A percentile compares a stretch with the other conserved stretches of the same genome.
Conservation (phyloP, 495 filamentous ascomycete genomes). For the Staphylotrichum longicolle region DNA sequence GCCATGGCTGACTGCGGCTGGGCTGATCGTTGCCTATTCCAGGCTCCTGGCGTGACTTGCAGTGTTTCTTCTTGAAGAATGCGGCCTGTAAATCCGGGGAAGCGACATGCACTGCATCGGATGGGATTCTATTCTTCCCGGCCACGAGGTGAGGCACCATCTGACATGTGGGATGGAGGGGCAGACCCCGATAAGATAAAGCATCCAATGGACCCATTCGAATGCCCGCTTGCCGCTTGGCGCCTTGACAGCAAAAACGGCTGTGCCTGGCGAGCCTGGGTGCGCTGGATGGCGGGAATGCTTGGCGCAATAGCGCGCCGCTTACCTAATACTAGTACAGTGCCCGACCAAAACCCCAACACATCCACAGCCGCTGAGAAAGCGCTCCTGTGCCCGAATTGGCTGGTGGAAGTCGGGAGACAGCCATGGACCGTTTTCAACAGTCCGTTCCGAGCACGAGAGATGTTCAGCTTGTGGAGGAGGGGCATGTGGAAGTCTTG, state of each 20-base stretch:
- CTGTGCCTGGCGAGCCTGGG: neutral
- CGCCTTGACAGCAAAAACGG: conserved; percentile 3
- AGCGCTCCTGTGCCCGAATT: too few relatives aligned
- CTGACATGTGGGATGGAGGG: conserved; percentile 13
- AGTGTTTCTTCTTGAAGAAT: neutral
- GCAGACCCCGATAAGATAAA: conserved; percentile 20
- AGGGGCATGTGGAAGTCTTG: too few relatives aligned
- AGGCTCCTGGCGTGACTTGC: neutral
- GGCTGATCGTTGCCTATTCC: neutral
- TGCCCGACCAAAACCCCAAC: too few relatives aligned
- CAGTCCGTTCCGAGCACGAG: too few relatives aligned
- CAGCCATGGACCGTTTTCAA: too few relatives aligned
- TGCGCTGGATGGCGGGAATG: neutral
- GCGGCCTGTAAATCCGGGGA: neutral
- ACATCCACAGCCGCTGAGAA: too few relatives aligned
- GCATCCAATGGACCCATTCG: neutral
- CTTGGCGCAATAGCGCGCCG: neutral
- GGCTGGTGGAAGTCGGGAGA: too few relatives aligned
- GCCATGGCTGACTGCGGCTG: conserved; percentile 16
- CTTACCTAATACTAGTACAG: conserved; percentile 6
- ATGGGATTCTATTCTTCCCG: neutral
- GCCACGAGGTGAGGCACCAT: conserved; percentile 1
- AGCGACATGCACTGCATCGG: neutral
- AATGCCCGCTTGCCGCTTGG: neutral
- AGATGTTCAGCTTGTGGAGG: too few relatives aligned